Evolutionary conservation across 768 basidiomycete species (phyloP).

Genomic region (Trametes cingulata): DNA sequence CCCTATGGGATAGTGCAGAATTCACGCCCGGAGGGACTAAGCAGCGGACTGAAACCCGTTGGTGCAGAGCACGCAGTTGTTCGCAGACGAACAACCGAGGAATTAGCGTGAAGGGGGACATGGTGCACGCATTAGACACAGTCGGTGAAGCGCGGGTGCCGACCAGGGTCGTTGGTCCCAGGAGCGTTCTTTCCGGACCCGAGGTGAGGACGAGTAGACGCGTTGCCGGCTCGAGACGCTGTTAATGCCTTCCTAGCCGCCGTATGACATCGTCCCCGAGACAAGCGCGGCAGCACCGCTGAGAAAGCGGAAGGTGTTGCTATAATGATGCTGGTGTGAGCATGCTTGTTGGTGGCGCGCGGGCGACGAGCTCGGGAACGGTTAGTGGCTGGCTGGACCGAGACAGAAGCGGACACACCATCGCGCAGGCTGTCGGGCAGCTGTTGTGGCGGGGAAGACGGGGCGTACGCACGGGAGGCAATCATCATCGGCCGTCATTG

Average conservation of each 20-base stretch:
- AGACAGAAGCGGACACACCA: neutral
- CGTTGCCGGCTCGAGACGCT: neutral
- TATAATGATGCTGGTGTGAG: too few species aligned
- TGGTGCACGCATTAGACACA: neutral
- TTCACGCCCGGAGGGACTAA: neutral
- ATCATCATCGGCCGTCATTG: neutral
- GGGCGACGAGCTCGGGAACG: neutral
- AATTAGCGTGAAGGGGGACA: neutral
- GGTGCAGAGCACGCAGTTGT: neutral
- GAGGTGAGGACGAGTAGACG: neutral
- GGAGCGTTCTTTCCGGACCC: slow-evolving; percentile 15
- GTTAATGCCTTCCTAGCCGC: neutral
- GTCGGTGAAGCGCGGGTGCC: neutral
- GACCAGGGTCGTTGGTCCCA: neutral
- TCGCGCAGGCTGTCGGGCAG: neutral
- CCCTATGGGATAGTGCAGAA: neutral
- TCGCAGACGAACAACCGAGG: slow-evolving; percentile 1
- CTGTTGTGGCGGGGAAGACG: neutral
- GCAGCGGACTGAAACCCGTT: neutral
- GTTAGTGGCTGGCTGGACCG: neutral
- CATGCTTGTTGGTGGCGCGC: neutral
- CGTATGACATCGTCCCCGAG: neutral
- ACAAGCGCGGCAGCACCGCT: neutral
- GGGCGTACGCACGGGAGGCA: neutral
- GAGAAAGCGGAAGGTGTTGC: neutral